phyloP scores from a whole-genome alignment of 345 rosid species.

The Acer campestre region DNA sequence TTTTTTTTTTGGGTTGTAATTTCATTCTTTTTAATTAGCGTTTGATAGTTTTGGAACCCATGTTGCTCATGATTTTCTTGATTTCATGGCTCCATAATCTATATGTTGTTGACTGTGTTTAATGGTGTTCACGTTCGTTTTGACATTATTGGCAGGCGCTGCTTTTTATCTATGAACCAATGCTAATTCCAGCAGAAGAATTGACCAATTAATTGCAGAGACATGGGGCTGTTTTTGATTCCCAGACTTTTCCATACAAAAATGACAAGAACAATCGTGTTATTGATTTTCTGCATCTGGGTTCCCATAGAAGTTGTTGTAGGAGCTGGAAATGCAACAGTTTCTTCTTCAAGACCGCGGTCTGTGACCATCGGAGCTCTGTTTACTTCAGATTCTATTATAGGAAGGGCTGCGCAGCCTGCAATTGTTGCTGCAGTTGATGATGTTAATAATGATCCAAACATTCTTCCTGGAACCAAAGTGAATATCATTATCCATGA shows the following conservation, averaged over 20 bases:
- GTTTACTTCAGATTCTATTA: conserved; percentile 68
- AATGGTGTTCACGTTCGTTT: conserved; percentile 20
- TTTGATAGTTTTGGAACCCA: neutral
- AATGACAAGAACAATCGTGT: conserved; percentile 26
- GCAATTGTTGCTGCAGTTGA: conserved; percentile 67
- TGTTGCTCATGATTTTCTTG: conserved; percentile 11
- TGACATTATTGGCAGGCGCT: conserved; percentile 24
- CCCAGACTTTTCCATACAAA: conserved; percentile 13
- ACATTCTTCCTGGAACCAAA: conserved; percentile 51
- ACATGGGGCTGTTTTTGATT: conserved; percentile 39
- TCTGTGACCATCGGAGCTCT: conserved; percentile 69
- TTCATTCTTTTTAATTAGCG: neutral
- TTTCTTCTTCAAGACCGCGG: conserved; percentile 46
- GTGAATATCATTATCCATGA: conserved; percentile 51
- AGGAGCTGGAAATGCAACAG: conserved; percentile 41
- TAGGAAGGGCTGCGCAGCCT: conserved; percentile 70
- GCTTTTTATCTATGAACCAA: conserved; percentile 1
- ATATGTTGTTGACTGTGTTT: conserved; percentile 4
- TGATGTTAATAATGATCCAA: conserved; percentile 69
- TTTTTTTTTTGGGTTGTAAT: neutral
- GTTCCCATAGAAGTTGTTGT: conserved; percentile 38
- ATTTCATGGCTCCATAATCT: neutral
- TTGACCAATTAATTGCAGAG: conserved; percentile 16
- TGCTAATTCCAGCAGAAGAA: conserved; percentile 26
- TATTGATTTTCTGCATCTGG: conserved; percentile 43